Percentiles rank a stretch among this genome's conserved stretches.
phyloP scores from a whole-genome alignment of 192 early-diverging fungal genomes.

The Obelidium mucronatum region DNA sequence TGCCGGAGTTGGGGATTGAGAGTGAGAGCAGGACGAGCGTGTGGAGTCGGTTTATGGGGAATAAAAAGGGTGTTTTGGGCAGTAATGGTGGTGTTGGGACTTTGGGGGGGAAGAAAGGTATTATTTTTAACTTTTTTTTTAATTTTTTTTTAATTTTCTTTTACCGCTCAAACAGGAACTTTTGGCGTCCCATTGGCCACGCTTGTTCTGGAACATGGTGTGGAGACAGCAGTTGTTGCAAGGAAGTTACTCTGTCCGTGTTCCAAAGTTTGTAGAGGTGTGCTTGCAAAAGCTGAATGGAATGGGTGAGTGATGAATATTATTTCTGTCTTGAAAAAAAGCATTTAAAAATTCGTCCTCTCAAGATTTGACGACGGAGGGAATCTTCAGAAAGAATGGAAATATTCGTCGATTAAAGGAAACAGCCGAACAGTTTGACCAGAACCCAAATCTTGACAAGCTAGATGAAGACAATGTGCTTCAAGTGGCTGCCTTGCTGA shows the following conservation, averaged over 20 bases:
- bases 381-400: slow-evolving; percentile 98
- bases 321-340: slow-evolving; percentile 37
- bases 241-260: slow-evolving; percentile 58
- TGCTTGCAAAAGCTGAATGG: slow-evolving; percentile 78
- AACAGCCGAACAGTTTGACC: slow-evolving; percentile 83
- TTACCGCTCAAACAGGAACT: slow-evolving; percentile 79
- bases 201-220: slow-evolving; percentile 83
- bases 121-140: too few species aligned
- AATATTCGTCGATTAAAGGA: slow-evolving; percentile 93
- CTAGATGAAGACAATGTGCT: slow-evolving; percentile 71
- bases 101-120: background rate
- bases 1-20: slow-evolving; percentile 13
- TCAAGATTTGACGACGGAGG: slow-evolving; percentile 83
- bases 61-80: background rate
- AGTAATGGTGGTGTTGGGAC: background rate
- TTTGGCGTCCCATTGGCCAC: slow-evolving; percentile 91
- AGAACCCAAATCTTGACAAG: slow-evolving; percentile 63
- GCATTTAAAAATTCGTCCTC: background rate
- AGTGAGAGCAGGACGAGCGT: slow-evolving; percentile 77
- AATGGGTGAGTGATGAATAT: too few species aligned
- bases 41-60: slow-evolving; percentile 55
- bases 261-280: slow-evolving; percentile 88
- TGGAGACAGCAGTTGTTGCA: slow-evolving; percentile 32
- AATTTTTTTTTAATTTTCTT: slow-evolving; percentile 19
- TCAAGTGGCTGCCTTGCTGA: slow-evolving; percentile 93